These are phyloP conservation scores for Cryptosporidium muris DNA, from an alignment of 169 alveolate species.

Conservation along the genomic window DNA sequence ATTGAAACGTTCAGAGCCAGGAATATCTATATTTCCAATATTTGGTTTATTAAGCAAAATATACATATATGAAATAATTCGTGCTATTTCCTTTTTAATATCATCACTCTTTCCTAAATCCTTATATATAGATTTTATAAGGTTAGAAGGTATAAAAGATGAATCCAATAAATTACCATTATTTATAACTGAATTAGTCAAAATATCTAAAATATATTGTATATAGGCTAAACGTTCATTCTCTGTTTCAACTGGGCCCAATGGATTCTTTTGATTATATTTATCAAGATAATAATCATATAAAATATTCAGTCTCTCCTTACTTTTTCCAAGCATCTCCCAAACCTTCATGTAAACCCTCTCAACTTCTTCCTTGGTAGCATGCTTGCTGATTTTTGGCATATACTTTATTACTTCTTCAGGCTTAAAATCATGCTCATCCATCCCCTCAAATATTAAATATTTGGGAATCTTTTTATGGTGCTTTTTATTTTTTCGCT, in stretches of 20 bases:
- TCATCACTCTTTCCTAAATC: slow-evolving; percentile 19
- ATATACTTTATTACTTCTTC: slow-evolving; percentile 56
- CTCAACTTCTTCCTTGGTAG: slow-evolving; percentile 33
- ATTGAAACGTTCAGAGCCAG: no score
- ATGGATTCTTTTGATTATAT: slow-evolving; percentile 45
- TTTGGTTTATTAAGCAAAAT: no score
- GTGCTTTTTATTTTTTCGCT: slow-evolving; percentile 1
- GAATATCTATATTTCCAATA: no score
- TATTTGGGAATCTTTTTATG: slow-evolving; percentile 23
- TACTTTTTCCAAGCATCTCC: slow-evolving; percentile 55
- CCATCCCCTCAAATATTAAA: slow-evolving; percentile 60
- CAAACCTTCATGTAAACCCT: slow-evolving; percentile 45
- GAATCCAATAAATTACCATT: neutral
- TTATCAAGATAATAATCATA: slow-evolving; percentile 16
- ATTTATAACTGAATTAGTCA: slow-evolving; percentile 3
- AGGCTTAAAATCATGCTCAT: slow-evolving; percentile 50
- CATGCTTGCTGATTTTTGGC: slow-evolving; percentile 35
- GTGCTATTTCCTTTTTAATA: neutral
- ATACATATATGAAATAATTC: no score
- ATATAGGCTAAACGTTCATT: slow-evolving; percentile 9
- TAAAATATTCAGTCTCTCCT: slow-evolving; percentile 5
- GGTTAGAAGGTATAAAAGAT: neutral
- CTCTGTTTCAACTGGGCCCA: slow-evolving; percentile 66
- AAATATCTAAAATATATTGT: slow-evolving; percentile 16
- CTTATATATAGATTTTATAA: slow-evolving; percentile 18